Percentiles rank a stretch among this genome's conserved stretches.
phyloP scores from a whole-genome alignment of 805 yeast species.

The Pichia nakasei region DNA sequence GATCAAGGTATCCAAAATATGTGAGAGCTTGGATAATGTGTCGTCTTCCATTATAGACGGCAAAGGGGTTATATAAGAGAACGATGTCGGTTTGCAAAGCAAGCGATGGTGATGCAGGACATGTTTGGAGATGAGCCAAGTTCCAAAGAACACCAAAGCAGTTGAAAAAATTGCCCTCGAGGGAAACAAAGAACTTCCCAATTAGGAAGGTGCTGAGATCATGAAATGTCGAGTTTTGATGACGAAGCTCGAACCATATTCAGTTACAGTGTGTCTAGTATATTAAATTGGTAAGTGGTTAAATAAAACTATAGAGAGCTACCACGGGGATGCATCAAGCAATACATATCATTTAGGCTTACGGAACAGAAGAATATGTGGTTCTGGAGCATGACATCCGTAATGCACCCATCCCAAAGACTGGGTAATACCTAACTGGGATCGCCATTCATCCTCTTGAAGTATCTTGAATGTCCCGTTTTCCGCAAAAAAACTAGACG shows the following conservation, averaged over 20 bases:
- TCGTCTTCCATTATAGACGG: constrained; percentile 4
- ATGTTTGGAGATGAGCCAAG: too few species aligned
- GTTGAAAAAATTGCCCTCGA: background rate
- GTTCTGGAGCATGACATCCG: constrained; percentile 98
- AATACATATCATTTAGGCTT: constrained; percentile 41
- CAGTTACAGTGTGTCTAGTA: too few species aligned
- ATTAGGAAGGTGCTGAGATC: background rate
- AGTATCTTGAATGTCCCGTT: constrained; percentile 89
- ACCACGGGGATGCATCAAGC: too few species aligned
- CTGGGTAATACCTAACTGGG: constrained; percentile 91
- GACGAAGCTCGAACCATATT: too few species aligned
- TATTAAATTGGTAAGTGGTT: background rate
- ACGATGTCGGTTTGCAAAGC: too few species aligned
- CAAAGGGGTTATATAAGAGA: background rate
- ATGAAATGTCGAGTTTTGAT: too few species aligned
- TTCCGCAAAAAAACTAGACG: constrained; percentile 88
- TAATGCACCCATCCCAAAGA: constrained; percentile 97
- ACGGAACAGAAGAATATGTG: constrained; percentile 86
- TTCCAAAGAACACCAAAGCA: too few species aligned
- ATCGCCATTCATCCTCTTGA: constrained; percentile 94
- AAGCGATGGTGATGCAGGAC: too few species aligned
- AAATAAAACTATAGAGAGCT: too few species aligned
- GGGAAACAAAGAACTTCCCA: background rate
- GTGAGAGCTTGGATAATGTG: constrained; percentile 20
- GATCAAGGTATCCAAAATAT: constrained; percentile 22